Evolutionary conservation across 2,329 filamentous ascomycete species (phyloP).

Genomic region (Colletotrichum simmondsii): DNA sequence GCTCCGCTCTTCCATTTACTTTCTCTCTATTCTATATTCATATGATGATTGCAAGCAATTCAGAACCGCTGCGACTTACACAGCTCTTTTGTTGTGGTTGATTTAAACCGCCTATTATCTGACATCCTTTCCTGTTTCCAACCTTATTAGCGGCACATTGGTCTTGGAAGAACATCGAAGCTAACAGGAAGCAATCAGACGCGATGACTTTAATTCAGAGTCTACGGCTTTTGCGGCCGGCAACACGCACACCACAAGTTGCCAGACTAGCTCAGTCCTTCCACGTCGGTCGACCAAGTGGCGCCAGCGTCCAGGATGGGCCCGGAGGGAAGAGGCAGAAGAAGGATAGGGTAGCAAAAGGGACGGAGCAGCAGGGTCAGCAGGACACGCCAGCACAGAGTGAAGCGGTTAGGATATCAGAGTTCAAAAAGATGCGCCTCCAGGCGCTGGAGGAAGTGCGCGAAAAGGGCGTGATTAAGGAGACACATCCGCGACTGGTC

Average conservation of each 20-base stretch:
- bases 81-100: conserved; percentile 53
- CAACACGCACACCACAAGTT: conserved; percentile 33
- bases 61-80: conserved; percentile 64
- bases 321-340: background rate
- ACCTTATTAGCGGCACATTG: conserved; percentile 35
- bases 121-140: conserved; percentile 39
- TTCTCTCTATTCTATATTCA: background rate
- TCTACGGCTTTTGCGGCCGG: conserved; percentile 43
- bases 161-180: background rate
- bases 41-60: conserved; percentile 50
- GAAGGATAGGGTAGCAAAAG: conserved; percentile 6
- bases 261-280: conserved; percentile 19
- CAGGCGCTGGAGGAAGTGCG: conserved; percentile 19
- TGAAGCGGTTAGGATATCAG: conserved; percentile 11
- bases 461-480: conserved; percentile 20
- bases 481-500: conserved; percentile 34
- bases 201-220: conserved; percentile 50
- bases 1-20: background rate
- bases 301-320: conserved; percentile 25
- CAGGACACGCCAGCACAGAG: background rate
- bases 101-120: conserved; percentile 54
- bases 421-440: conserved; percentile 31
- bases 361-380: background rate
- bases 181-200: conserved; percentile 33
- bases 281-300: conserved; percentile 21